phyloP scores from a whole-genome alignment of 2,329 filamentous ascomycete species.

The Phyllachora maydis region DNA sequence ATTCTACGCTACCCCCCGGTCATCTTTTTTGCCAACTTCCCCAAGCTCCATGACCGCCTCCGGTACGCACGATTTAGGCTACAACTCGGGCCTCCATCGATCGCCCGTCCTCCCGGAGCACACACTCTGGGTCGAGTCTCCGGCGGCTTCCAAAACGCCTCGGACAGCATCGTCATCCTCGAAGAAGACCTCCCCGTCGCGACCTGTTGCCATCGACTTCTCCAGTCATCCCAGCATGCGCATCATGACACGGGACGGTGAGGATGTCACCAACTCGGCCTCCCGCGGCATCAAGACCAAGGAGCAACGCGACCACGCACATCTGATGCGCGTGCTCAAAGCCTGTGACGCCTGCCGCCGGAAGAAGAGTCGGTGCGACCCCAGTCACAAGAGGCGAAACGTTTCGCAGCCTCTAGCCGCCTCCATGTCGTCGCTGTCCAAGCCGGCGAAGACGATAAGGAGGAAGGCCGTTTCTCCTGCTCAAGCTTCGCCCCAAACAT shows the following conservation, averaged over 20 bases:
- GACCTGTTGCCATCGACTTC: slow-evolving; percentile 20
- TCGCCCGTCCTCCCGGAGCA: slow-evolving; percentile 27
- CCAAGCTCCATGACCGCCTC: no score
- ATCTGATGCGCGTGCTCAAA: slow-evolving; percentile 46
- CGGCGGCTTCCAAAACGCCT: slow-evolving; percentile 9
- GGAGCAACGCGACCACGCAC: slow-evolving; percentile 46
- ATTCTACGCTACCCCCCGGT: slow-evolving; percentile 30
- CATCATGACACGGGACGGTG: slow-evolving; percentile 42
- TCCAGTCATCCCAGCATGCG: slow-evolving; percentile 40
- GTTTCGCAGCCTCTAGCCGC: slow-evolving; percentile 13
- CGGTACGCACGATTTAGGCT: slow-evolving; percentile 21
- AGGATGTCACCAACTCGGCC: slow-evolving; percentile 40
- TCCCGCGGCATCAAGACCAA: slow-evolving; percentile 44
- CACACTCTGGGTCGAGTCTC: slow-evolving; percentile 20
- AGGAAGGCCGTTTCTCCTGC: slow-evolving; percentile 4
- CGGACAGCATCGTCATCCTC: no score
- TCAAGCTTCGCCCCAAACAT: slow-evolving; percentile 1
- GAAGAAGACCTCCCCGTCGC: slow-evolving; percentile 10
- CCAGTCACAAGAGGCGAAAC: slow-evolving; percentile 30
- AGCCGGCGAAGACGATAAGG: slow-evolving; percentile 20
- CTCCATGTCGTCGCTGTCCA: slow-evolving; percentile 9
- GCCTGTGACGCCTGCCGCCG: slow-evolving; percentile 40
- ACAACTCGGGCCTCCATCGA: slow-evolving; percentile 22
- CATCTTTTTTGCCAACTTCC: no score
- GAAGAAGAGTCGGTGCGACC: slow-evolving; percentile 44